Evolutionary conservation across 179 eudicot genomes (phyloP).

Genomic region (Nepenthes alata): DNA sequence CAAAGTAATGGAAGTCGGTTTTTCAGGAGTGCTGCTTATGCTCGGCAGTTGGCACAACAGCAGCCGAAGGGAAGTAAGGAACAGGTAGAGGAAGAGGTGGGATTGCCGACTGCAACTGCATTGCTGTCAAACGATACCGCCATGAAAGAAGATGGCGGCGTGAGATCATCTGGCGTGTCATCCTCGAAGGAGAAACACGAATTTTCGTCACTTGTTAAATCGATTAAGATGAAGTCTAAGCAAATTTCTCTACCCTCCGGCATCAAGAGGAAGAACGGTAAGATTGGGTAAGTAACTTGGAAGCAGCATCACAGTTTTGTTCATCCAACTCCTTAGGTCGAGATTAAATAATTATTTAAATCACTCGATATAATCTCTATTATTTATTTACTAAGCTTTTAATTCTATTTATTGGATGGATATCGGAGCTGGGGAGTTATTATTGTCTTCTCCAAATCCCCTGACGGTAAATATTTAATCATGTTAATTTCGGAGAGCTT

Average conservation of each 20-base stretch:
- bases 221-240: conserved; percentile 72
- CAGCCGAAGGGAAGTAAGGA: conserved; percentile 22
- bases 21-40: conserved; percentile 73
- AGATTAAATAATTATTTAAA: too few species aligned
- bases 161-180: conserved; percentile 5
- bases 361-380: too few species aligned
- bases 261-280: conserved; percentile 6
- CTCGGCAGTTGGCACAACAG: conserved; percentile 46
- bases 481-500: too few species aligned
- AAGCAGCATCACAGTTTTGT: too few species aligned
- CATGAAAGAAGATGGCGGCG: conserved; percentile 10
- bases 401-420: too few species aligned
- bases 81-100: conserved; percentile 12
- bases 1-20: conserved; percentile 7
- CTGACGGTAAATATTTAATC: too few species aligned
- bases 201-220: conserved; percentile 52
- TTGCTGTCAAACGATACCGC: conserved; percentile 11
- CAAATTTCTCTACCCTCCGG: conserved; percentile 26
- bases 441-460: too few species aligned
- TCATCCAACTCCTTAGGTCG: too few species aligned
- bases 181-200: conserved; percentile 44
- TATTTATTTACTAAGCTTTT: too few species aligned
- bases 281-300: too few species aligned
- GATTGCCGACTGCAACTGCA: conserved; percentile 2
- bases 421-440: too few species aligned